These are phyloP conservation scores for Barnettozyma botsteinii DNA, from an alignment of 805 yeast species.

Conservation along the genomic window DNA sequence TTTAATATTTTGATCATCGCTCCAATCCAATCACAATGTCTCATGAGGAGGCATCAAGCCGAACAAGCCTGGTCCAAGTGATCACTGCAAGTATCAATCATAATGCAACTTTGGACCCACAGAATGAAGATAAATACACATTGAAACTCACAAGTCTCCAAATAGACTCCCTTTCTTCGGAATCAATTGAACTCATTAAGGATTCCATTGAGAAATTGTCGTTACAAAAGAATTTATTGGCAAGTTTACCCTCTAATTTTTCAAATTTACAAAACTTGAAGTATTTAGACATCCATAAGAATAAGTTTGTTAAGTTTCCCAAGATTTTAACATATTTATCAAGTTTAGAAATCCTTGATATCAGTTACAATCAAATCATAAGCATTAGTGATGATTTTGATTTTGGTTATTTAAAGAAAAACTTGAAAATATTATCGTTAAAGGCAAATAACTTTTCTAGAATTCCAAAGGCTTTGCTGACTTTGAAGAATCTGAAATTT, in stretches of 20 bases:
- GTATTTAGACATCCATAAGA: slow-evolving; percentile 62
- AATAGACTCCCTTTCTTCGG: slow-evolving; percentile 33
- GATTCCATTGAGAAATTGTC: slow-evolving; percentile 44
- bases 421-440: slow-evolving; percentile 53
- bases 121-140: slow-evolving; percentile 22
- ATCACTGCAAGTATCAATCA: slow-evolving; percentile 22
- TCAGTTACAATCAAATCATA: slow-evolving; percentile 51
- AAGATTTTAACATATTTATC: slow-evolving; percentile 31
- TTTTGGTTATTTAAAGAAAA: slow-evolving; percentile 33
- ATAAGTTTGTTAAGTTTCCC: slow-evolving; percentile 52
- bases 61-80: slow-evolving; percentile 20
- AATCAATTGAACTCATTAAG: slow-evolving; percentile 32
- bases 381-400: slow-evolving; percentile 42
- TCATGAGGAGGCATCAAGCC: slow-evolving; percentile 10
- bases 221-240: slow-evolving; percentile 45
- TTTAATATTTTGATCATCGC: too few species aligned
- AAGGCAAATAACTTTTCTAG: slow-evolving; percentile 52
- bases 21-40: too few species aligned
- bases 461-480: slow-evolving; percentile 48
- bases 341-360: slow-evolving; percentile 58
- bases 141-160: slow-evolving; percentile 36
- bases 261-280: slow-evolving; percentile 39
- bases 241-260: slow-evolving; percentile 43
- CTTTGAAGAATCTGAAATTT: slow-evolving; percentile 45
- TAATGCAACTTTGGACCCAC: slow-evolving; percentile 9